phyloP scores from a whole-genome alignment of 768 basidiomycete genomes.

The Suillus fuscotomentosus region DNA sequence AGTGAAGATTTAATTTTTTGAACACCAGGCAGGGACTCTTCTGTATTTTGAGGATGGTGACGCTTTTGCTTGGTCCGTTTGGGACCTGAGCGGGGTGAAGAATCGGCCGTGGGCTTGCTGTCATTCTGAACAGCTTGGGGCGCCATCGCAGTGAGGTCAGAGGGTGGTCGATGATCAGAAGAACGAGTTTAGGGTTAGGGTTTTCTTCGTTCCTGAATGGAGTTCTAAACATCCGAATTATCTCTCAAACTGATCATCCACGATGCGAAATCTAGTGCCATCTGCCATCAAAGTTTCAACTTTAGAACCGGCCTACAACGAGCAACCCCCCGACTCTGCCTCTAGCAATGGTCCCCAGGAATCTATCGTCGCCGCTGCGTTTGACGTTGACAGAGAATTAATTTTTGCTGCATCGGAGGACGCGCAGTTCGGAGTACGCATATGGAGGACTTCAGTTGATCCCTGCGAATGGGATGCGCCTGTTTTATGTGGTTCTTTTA shows the following conservation, averaged over 20 bases:
- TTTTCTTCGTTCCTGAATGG: neutral
- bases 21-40: constrained; percentile 53
- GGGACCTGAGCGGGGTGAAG: neutral
- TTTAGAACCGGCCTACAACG: constrained; percentile 16
- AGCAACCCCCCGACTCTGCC: constrained; percentile 11
- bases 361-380: constrained; percentile 44
- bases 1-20: constrained; percentile 86
- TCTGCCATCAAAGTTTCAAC: constrained; percentile 26
- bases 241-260: neutral
- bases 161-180: neutral
- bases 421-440: constrained; percentile 52
- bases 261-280: constrained; percentile 60
- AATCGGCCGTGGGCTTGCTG: neutral
- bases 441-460: constrained; percentile 44
- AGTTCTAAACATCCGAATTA: neutral
- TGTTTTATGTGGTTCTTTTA: constrained; percentile 24
- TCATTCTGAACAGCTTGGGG: neutral
- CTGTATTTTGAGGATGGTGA: constrained; percentile 11
- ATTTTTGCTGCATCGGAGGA: constrained; percentile 63
- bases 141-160: neutral
- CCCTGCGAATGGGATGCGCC: constrained; percentile 14
- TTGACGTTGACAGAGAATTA: constrained; percentile 64
- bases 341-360: constrained; percentile 23
- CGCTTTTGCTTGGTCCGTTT: constrained; percentile 10
- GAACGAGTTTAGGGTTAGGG: constrained; percentile 17